phyloP scores from a whole-genome alignment of 345 rosid species.

The Mallotus nudiflorus region DNA sequence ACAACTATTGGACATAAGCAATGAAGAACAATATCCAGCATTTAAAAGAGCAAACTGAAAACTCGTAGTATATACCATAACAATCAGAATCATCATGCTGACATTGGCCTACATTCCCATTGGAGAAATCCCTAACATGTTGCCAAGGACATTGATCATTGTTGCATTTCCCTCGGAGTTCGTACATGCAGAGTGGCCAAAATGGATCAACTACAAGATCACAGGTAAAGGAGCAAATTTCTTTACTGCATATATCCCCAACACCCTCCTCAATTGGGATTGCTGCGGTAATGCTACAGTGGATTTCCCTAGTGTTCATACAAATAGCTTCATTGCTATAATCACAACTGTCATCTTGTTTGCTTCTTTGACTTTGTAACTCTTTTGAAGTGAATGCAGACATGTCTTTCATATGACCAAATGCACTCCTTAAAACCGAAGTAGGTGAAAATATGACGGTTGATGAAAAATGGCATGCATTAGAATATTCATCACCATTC shows the following conservation, averaged over 20 bases:
- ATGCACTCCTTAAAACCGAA: constrained; percentile 50
- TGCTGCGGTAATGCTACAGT: constrained; percentile 24
- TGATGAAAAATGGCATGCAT: constrained; percentile 23
- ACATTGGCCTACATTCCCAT: constrained; percentile 31
- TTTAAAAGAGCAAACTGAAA: not conserved
- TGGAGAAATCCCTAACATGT: constrained; percentile 62
- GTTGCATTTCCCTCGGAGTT: constrained; percentile 96
- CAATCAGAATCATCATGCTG: constrained; percentile 39
- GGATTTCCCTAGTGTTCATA: constrained; percentile 34
- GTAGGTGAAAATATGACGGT: constrained; percentile 35
- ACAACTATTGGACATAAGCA: constrained; percentile 20
- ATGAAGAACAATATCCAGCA: constrained; percentile 17
- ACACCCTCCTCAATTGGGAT: constrained; percentile 28
- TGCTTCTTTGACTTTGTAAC: constrained; percentile 27
- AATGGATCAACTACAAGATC: constrained; percentile 64
- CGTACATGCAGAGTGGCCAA: constrained; percentile 88
- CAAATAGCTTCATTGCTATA: constrained; percentile 20
- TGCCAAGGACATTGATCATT: constrained; percentile 94
- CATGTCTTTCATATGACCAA: constrained; percentile 51
- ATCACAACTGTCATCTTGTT: constrained; percentile 22
- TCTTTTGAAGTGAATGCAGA: constrained; percentile 24
- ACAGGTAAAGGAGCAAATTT: constrained; percentile 48
- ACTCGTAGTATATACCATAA: constrained; percentile 34
- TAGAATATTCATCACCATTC: constrained; percentile 30
- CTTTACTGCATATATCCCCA: constrained; percentile 31